Percentiles rank a stretch among this genome's conserved stretches.
Conservation (phyloP, 768 basidiomycete species). For the Phylloporus sp. region DNA sequence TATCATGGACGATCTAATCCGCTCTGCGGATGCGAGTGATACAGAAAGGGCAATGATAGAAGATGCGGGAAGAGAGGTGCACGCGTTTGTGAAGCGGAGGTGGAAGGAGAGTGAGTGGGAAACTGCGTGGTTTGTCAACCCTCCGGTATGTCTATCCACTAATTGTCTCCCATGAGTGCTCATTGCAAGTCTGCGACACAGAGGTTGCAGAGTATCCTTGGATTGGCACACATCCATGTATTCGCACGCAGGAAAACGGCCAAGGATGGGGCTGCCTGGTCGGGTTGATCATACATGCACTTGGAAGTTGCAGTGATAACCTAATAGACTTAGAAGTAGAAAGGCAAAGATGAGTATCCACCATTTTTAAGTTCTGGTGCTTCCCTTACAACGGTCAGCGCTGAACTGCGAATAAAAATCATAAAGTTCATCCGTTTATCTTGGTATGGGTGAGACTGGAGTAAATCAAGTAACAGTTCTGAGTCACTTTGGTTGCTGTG, state of each 20-base stretch:
- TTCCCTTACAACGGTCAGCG: no score
- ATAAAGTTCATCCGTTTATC: no score
- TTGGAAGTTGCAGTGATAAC: background rate
- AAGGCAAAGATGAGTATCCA: conserved; percentile 1
- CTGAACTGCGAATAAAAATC: no score
- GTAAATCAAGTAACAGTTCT: no score
- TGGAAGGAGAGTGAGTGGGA: conserved; percentile 82
- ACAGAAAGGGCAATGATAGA: conserved; percentile 52
- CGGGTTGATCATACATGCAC: conserved; percentile 1
- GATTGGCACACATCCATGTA: conserved; percentile 82
- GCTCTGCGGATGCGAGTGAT: conserved; percentile 45
- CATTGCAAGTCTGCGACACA: conserved; percentile 24
- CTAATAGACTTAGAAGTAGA: conserved; percentile 7
- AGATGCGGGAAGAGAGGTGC: conserved; percentile 54
- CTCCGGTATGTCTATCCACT: conserved; percentile 52
- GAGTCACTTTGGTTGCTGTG: no score
- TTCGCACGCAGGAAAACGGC: conserved; percentile 61
- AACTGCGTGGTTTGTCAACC: conserved; percentile 90
- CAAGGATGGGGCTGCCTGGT: conserved; percentile 20
- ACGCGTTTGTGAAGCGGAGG: conserved; percentile 55
- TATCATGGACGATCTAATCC: conserved; percentile 57
- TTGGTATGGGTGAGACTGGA: no score
- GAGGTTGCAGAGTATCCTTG: conserved; percentile 80
- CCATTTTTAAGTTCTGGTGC: no score
- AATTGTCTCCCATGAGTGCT: background rate